A percentile compares a stretch with the other conserved stretches of the same genome.
Evolutionary conservation across 176 grass and related monocot genomes (phyloP).

Genomic region (Guadua angustifolia): DNA sequence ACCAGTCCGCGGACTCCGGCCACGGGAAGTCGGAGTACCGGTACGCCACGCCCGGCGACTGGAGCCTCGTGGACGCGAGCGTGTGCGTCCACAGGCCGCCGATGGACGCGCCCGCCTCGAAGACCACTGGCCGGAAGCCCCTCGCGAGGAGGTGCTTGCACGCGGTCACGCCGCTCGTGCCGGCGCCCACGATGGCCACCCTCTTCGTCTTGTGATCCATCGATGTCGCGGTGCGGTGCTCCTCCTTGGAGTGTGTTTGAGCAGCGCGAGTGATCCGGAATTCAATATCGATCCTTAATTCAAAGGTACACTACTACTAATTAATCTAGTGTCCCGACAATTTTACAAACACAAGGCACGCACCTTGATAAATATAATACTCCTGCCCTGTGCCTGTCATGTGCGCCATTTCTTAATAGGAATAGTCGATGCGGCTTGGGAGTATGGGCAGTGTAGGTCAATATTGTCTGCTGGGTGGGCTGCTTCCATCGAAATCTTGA

Average conservation of each 20-base stretch:
- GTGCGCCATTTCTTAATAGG: neutral
- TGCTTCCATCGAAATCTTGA: too few relatives aligned
- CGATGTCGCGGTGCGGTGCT: neutral
- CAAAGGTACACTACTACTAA: neutral
- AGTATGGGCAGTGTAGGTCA: neutral
- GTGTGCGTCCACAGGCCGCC: constrained; percentile 75
- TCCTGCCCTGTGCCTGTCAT: neutral
- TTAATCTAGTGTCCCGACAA: too few relatives aligned
- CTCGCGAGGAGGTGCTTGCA: constrained; percentile 73
- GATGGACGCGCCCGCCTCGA: constrained; percentile 52
- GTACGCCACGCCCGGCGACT: constrained; percentile 47
- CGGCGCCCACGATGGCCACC: constrained; percentile 71
- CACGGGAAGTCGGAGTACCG: constrained; percentile 77
- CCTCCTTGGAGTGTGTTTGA: neutral
- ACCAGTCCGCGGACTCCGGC: constrained; percentile 48
- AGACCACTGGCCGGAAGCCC: constrained; percentile 69
- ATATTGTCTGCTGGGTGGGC: neutral
- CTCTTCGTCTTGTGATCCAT: constrained; percentile 58
- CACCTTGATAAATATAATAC: neutral
- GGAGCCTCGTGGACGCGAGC: constrained; percentile 61
- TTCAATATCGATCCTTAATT: neutral
- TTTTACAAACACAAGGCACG: neutral
- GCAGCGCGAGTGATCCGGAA: neutral
- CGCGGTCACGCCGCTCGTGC: constrained; percentile 72
- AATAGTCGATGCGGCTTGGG: neutral